A percentile compares a stretch with the other conserved stretches of the same genome.
Conservation (phyloP, 495 filamentous ascomycete genomes). For the Penicillium cataractarum region DNA sequence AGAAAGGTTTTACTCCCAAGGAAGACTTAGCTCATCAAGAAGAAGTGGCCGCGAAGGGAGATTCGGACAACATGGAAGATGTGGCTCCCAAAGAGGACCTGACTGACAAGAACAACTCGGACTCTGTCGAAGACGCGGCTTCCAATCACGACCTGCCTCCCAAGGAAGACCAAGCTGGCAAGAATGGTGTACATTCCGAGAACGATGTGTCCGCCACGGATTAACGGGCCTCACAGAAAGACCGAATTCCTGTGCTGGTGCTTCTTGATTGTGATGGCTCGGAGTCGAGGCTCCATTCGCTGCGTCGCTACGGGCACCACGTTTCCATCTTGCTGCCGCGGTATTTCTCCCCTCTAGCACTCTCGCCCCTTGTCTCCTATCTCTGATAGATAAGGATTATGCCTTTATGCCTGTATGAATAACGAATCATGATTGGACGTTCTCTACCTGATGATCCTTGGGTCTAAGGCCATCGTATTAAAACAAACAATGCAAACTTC, state of each 20-base stretch:
- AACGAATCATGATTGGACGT: slow-evolving; percentile 1
- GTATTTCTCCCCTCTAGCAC: not conserved
- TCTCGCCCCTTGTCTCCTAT: not conserved
- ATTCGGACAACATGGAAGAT: not conserved
- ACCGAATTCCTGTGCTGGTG: not conserved
- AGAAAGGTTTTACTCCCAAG: not conserved
- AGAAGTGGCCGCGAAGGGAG: not conserved
- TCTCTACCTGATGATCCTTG: not conserved
- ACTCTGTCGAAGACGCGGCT: not conserved
- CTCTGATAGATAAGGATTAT: not conserved
- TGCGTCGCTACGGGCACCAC: not conserved
- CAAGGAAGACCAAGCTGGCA: not conserved
- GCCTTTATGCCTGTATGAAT: not conserved
- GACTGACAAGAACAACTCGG: not conserved
- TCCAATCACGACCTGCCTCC: not conserved
- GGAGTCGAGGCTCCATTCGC: not conserved
- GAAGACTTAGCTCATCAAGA: not conserved
- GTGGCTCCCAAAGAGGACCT: not conserved
- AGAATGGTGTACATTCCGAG: not conserved
- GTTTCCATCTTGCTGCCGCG: not conserved
- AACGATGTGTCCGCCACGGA: not conserved
- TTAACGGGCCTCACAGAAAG: not conserved
- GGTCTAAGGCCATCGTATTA: not conserved
- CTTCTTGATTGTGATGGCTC: not conserved
- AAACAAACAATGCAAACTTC: slow-evolving; percentile 28